phyloP scores from a whole-genome alignment of 1,284 basidiomycete species.

The Phellinidium pouzarii region DNA sequence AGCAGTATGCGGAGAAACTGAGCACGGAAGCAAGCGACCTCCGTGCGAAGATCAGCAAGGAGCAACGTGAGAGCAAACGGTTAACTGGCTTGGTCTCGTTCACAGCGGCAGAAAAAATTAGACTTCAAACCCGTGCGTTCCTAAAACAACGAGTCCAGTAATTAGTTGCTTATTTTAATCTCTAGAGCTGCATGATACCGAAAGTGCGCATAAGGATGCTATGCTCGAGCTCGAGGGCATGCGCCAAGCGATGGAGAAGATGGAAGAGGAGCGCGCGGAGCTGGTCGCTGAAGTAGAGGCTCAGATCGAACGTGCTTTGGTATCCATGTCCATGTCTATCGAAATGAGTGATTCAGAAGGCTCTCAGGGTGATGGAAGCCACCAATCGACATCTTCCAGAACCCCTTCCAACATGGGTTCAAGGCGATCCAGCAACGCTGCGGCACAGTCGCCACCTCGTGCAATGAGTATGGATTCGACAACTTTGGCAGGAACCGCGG shows the following conservation, averaged over 20 bases:
- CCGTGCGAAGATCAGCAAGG: constrained; percentile 78
- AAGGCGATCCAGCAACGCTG: constrained; percentile 44
- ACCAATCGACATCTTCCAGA: constrained; percentile 30
- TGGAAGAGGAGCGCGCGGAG: constrained; percentile 77
- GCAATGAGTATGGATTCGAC: constrained; percentile 31
- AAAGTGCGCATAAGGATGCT: constrained; percentile 66
- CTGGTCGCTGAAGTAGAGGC: constrained; percentile 86
- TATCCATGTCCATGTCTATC: constrained; percentile 74
- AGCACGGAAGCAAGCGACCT: constrained; percentile 79
- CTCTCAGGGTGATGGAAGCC: constrained; percentile 8
- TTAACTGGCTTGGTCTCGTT: constrained; percentile 71
- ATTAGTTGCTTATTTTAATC: constrained; percentile 8
- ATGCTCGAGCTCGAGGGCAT: constrained; percentile 62
- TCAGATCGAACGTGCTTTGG: constrained; percentile 77
- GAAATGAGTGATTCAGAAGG: constrained; percentile 63
- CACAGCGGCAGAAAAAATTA: constrained; percentile 70
- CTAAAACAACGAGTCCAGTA: constrained; percentile 7
- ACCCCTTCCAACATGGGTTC: constrained; percentile 49
- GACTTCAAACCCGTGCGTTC: constrained; percentile 62
- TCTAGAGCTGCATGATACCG: constrained; percentile 62
- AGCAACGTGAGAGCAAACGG: constrained; percentile 79
- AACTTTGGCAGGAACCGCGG: constrained; percentile 27
- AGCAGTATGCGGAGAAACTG: constrained; percentile 87
- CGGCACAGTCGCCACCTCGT: constrained; percentile 36
- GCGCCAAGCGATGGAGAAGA: constrained; percentile 71